phyloP scores from a whole-genome alignment of 2,329 filamentous ascomycete genomes.

The Fusarium sp. region DNA sequence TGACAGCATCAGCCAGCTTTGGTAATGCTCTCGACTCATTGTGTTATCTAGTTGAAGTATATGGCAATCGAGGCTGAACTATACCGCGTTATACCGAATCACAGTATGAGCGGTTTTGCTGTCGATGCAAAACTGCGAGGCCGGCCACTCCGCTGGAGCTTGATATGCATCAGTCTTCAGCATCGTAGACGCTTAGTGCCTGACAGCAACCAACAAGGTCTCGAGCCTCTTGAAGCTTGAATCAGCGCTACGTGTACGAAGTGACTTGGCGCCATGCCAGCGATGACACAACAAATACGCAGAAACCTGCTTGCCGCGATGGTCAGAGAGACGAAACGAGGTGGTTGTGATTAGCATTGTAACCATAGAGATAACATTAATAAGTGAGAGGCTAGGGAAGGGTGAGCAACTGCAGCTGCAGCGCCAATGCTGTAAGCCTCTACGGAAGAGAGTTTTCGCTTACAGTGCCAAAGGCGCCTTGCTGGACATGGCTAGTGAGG shows the following conservation, averaged over 20 bases:
- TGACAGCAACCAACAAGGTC: conserved; percentile 30
- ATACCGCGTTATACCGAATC: conserved; percentile 11
- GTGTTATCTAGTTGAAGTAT: conserved; percentile 34
- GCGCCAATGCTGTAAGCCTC: conserved; percentile 24
- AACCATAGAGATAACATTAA: conserved; percentile 30
- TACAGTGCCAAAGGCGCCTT: conserved; percentile 34
- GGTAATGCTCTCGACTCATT: conserved; percentile 17
- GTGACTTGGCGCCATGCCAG: conserved; percentile 38
- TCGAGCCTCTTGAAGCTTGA: conserved; percentile 26
- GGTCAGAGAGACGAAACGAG: conserved; percentile 20
- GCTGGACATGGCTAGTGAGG: conserved; percentile 40
- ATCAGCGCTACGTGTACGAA: conserved; percentile 35
- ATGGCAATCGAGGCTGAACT: conserved; percentile 30
- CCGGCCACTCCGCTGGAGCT: conserved; percentile 29
- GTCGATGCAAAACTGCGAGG: conserved; percentile 28
- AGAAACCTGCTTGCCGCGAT: conserved; percentile 39
- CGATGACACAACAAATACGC: conserved; percentile 37
- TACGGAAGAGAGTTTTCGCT: conserved; percentile 27
- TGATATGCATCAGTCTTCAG: conserved; percentile 29
- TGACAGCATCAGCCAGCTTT: conserved; percentile 26
- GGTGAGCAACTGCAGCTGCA: conserved; percentile 11
- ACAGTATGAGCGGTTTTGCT: conserved; percentile 41
- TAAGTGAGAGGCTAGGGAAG: conserved; percentile 17
- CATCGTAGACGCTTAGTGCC: conserved; percentile 25
- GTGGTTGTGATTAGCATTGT: conserved; percentile 28